These are phyloP conservation scores for Monoraphidium neglectum DNA, from an alignment of 139 green algal species.

Conservation along the genomic window DNA sequence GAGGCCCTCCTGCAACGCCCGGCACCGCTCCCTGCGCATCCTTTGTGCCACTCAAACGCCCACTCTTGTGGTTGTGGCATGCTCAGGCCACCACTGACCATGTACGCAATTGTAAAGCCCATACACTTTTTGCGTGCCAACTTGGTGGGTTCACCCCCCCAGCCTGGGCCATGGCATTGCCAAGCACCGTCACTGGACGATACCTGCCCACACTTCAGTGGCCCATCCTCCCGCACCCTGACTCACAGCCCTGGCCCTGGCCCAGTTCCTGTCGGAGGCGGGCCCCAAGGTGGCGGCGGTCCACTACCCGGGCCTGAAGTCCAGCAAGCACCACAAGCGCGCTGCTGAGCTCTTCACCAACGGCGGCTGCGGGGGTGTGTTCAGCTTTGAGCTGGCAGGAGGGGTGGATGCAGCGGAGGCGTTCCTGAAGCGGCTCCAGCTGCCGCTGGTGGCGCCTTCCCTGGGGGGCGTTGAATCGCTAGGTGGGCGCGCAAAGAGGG, in stretches of 20 bases:
- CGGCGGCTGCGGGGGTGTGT: slow-evolving; percentile 66
- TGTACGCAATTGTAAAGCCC: not conserved
- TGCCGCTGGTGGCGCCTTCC: slow-evolving; percentile 93
- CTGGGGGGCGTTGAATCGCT: slow-evolving; percentile 93
- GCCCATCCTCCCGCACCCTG: not conserved
- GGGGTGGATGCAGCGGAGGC: slow-evolving; percentile 41
- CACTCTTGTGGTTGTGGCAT: slow-evolving; percentile 46
- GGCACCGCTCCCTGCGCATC: too few species aligned
- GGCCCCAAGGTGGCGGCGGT: slow-evolving; percentile 68
- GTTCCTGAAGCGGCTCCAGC: slow-evolving; percentile 42
- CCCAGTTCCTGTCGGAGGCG: not conserved
- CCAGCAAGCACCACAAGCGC: slow-evolving; percentile 83
- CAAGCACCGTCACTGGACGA: not conserved
- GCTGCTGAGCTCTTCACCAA: slow-evolving; percentile 81
- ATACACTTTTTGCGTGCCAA: not conserved
- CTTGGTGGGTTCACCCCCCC: not conserved
- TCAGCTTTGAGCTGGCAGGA: slow-evolving; percentile 71
- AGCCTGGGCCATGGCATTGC: not conserved
- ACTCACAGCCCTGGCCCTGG: not conserved
- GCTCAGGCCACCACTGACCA: not conserved
- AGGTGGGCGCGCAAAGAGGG: too few species aligned
- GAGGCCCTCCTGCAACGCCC: slow-evolving; percentile 66
- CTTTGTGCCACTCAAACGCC: slow-evolving; percentile 70
- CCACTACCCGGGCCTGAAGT: slow-evolving; percentile 73
- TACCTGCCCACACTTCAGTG: not conserved